Percentiles rank a stretch among this genome's conserved stretches.
Conservation (phyloP, 116 monocot genomes). For the Trichopus zeylanicus region DNA sequence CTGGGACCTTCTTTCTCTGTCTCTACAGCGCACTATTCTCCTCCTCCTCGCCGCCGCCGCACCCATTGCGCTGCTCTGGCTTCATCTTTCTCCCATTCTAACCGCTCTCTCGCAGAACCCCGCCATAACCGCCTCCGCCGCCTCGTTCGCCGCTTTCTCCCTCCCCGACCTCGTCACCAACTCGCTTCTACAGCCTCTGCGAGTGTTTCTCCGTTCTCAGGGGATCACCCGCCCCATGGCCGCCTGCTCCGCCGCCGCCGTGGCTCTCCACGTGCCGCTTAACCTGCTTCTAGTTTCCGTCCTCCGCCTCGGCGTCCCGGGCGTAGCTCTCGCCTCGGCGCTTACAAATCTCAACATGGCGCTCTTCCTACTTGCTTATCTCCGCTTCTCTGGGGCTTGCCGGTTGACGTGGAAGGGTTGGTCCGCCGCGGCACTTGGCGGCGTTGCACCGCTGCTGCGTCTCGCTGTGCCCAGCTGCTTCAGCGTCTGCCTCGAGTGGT, state of each 20-base stretch:
- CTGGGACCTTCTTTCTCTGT: conserved; percentile 70
- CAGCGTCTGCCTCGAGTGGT: conserved; percentile 93
- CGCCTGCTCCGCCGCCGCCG: conserved; percentile 68
- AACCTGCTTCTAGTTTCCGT: conserved; percentile 49
- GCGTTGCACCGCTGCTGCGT: conserved; percentile 35
- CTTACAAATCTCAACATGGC: conserved; percentile 64
- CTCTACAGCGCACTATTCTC: conserved; percentile 70
- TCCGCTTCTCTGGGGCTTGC: conserved; percentile 36
- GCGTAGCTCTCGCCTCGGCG: conserved; percentile 45
- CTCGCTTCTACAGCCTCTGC: conserved; percentile 69
- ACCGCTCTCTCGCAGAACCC: conserved; percentile 50
- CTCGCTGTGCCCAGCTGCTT: conserved; percentile 81
- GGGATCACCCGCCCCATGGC: conserved; percentile 75
- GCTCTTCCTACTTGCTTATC: conserved; percentile 49
- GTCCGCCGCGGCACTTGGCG: conserved; percentile 23
- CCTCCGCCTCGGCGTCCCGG: conserved; percentile 41
- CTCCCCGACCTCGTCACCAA: conserved; percentile 61
- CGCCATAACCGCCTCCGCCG: conserved; percentile 59
- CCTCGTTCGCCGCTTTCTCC: conserved; percentile 43
- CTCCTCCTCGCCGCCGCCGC: conserved; percentile 40
- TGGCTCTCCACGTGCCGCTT: conserved; percentile 73
- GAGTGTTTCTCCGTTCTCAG: conserved; percentile 75
- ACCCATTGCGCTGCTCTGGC: conserved; percentile 61
- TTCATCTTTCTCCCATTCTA: conserved; percentile 45
- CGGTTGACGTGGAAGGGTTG: conserved; percentile 61